Percentiles rank a stretch among this genome's conserved stretches.
These are phyloP conservation scores for Yueomyces sinensis DNA, from an alignment of 805 yeast species.

Conservation along the genomic window DNA sequence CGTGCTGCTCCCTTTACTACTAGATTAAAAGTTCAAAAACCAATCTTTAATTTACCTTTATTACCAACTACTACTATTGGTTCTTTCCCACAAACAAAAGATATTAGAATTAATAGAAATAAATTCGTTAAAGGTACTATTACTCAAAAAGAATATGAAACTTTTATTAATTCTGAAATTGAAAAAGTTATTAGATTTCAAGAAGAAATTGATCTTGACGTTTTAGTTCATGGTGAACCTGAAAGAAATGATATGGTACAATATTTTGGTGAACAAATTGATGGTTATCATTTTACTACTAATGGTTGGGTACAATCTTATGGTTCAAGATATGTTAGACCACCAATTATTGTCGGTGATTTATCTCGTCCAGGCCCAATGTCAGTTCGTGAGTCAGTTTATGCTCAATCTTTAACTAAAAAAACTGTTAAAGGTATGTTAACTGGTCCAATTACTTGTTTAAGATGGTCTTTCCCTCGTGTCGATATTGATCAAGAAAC, in stretches of 20 bases:
- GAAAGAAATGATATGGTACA: conserved; percentile 99
- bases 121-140: conserved; percentile 95
- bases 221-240: conserved; percentile 99
- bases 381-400: conserved; percentile 98
- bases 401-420: conserved; percentile 91
- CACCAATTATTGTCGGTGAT: conserved; percentile 98
- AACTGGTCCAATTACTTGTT: conserved; percentile 98
- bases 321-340: conserved; percentile 99
- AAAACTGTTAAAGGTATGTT: conserved; percentile 99
- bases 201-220: conserved; percentile 97
- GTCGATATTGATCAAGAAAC: conserved; percentile 86
- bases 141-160: conserved; percentile 88
- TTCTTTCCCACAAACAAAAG: conserved; percentile 99
- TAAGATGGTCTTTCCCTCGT: conserved; percentile 99
- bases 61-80: conserved; percentile 99
- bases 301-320: conserved; percentile 99
- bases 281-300: conserved; percentile 96
- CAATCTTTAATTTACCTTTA: conserved; percentile 81
- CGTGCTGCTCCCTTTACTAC: conserved; percentile 79
- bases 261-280: conserved; percentile 98
- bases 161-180: conserved; percentile 93
- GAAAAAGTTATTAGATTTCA: conserved; percentile 95
- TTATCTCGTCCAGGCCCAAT: conserved; percentile 96
- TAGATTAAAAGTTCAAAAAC: conserved; percentile 81
- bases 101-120: conserved; percentile 97